A percentile compares a stretch with the other conserved stretches of the same genome.
phyloP scores from a whole-genome alignment of 2,329 filamentous ascomycete genomes.

The Penicillium oxalicum region DNA sequence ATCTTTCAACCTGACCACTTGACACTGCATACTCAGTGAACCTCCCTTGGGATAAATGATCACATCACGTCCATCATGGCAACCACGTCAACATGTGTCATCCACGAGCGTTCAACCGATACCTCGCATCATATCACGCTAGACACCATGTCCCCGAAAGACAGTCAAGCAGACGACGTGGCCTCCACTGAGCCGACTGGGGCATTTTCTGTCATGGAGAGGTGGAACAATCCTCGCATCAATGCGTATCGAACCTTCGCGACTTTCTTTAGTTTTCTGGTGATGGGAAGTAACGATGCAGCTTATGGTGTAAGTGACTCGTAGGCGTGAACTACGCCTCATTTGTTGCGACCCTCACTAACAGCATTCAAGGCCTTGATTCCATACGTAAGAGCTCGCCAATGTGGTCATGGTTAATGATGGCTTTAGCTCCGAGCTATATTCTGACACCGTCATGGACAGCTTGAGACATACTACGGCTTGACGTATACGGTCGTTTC shows the following conservation, averaged over 20 bases:
- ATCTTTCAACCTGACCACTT: too few species aligned
- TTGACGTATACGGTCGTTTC: slow-evolving; percentile 47
- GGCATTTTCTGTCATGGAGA: slow-evolving; percentile 25
- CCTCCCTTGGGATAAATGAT: neutral
- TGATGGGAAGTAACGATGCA: slow-evolving; percentile 55
- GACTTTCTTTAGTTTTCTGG: slow-evolving; percentile 53
- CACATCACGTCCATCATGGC: slow-evolving; percentile 6
- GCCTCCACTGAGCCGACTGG: neutral
- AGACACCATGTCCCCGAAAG: slow-evolving; percentile 9
- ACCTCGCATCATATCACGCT: slow-evolving; percentile 9
- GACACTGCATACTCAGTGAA: too few species aligned
- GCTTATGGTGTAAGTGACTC: slow-evolving; percentile 49
- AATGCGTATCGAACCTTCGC: slow-evolving; percentile 48
- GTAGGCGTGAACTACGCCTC: too few species aligned
- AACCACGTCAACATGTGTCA: slow-evolving; percentile 6
- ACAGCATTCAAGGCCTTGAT: neutral
- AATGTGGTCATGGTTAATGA: too few species aligned
- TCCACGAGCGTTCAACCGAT: slow-evolving; percentile 9
- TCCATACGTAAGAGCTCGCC: neutral
- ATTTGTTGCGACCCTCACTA: neutral
- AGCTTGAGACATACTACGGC: slow-evolving; percentile 45
- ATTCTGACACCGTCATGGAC: neutral
- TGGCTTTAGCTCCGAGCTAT: too few species aligned
- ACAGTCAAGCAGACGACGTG: neutral
- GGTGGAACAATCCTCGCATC: slow-evolving; percentile 46